phyloP scores from a whole-genome alignment of 2,329 filamentous ascomycete genomes.

The Sarocladium brachiariae region DNA sequence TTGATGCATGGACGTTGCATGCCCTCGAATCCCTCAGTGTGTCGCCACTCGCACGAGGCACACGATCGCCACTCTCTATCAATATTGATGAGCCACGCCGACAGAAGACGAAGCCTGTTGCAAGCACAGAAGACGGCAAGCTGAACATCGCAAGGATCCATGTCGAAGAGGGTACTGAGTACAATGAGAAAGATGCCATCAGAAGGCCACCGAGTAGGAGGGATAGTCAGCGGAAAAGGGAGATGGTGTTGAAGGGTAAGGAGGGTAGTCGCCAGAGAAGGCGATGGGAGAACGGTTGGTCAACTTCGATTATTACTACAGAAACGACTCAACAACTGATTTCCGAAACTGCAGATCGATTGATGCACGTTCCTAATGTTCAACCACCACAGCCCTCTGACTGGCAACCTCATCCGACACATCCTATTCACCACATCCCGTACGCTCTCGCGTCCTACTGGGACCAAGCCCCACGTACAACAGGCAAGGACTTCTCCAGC shows the following conservation, averaged over 20 bases:
- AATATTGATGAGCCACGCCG: conserved; percentile 56
- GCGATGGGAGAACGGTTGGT: conserved; percentile 88
- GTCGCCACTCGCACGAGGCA: conserved; percentile 49
- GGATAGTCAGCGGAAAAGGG: conserved; percentile 56
- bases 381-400: conserved; percentile 76
- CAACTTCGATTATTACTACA: not conserved
- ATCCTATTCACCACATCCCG: conserved; percentile 70
- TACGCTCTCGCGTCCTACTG: conserved; percentile 86
- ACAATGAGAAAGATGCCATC: not conserved
- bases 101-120: not conserved
- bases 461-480: conserved; percentile 45
- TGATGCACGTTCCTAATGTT: conserved; percentile 79
- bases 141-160: conserved; percentile 10
- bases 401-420: conserved; percentile 75
- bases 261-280: conserved; percentile 81
- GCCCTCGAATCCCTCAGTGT: conserved; percentile 50
- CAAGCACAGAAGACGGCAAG: not conserved
- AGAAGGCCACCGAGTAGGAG: conserved; percentile 35
- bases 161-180: conserved; percentile 10
- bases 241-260: conserved; percentile 78
- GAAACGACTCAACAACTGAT: not conserved
- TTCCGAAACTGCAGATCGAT: conserved; percentile 55
- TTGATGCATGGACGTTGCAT: conserved; percentile 61
- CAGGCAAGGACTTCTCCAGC: conserved; percentile 33
- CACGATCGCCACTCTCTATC: conserved; percentile 62